These are phyloP conservation scores for Venturia asperata DNA, from an alignment of 2,329 filamentous ascomycete species.

Conservation along the genomic window DNA sequence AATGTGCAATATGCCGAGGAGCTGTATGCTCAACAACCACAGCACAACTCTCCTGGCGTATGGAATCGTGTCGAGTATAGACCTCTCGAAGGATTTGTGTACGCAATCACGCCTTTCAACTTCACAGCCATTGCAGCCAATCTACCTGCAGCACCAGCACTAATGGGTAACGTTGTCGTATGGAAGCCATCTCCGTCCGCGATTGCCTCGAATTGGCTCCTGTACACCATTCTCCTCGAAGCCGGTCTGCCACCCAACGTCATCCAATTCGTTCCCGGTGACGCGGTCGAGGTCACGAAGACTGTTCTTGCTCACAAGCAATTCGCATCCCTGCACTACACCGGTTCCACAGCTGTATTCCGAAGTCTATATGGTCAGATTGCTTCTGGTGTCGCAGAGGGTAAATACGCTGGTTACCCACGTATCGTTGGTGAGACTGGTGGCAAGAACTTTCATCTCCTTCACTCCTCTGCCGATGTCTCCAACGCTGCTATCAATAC, in stretches of 20 bases:
- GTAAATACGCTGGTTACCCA: constrained; percentile 76
- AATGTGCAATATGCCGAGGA: constrained; percentile 92
- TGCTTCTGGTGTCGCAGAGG: constrained; percentile 70
- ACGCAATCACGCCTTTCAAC: constrained; percentile 92
- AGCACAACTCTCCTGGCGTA: constrained; percentile 71
- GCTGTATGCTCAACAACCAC: constrained; percentile 79
- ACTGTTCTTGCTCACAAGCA: constrained; percentile 67
- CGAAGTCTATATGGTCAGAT: constrained; percentile 82
- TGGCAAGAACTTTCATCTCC: constrained; percentile 87
- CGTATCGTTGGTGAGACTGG: constrained; percentile 86
- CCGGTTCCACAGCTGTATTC: constrained; percentile 87
- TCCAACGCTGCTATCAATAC: constrained; percentile 75
- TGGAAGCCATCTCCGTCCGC: constrained; percentile 95
- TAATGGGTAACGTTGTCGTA: constrained; percentile 89
- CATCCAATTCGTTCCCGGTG: constrained; percentile 87
- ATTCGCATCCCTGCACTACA: constrained; percentile 91
- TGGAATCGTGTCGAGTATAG: constrained; percentile 92
- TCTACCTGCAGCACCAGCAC: constrained; percentile 70
- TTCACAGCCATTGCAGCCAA: constrained; percentile 94
- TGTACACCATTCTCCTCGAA: constrained; percentile 86
- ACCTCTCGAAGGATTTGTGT: constrained; percentile 89
- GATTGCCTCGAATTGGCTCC: constrained; percentile 82
- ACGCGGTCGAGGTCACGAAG: constrained; percentile 76
- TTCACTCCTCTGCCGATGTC: constrained; percentile 71
- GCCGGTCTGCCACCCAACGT: constrained; percentile 83